Evolutionary conservation across 106 monocot genomes (phyloP).

Genomic region (Dendrobium huoshanense): DNA sequence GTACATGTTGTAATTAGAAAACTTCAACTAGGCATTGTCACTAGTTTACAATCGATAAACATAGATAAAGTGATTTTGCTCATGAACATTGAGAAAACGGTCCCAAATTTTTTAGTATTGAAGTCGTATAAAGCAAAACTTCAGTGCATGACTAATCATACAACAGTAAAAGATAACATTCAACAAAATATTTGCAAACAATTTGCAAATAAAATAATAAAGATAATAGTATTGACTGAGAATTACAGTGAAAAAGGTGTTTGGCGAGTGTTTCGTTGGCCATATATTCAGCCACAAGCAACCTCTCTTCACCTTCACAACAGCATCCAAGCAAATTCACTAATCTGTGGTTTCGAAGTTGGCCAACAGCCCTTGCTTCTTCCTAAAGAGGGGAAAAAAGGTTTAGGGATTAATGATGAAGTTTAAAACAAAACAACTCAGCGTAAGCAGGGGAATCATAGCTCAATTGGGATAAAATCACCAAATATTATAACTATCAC

Average conservation of each 20-base stretch:
- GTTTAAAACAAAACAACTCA: background rate
- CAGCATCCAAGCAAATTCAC: constrained; percentile 92
- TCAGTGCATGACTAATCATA: background rate
- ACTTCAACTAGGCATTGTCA: background rate
- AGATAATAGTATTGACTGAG: background rate
- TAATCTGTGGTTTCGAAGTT: constrained; percentile 69
- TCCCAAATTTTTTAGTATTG: background rate
- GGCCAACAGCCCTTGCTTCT: constrained; percentile 84
- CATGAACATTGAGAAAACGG: background rate
- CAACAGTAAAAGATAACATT: background rate
- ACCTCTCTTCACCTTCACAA: constrained; percentile 90
- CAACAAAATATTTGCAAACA: background rate
- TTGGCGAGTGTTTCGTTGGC: constrained; percentile 96
- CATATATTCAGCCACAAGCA: constrained; percentile 96
- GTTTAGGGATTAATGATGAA: constrained; percentile 1
- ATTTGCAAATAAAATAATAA: background rate
- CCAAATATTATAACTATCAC: background rate
- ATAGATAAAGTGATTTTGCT: background rate
- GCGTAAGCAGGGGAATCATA: background rate
- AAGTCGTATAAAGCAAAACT: background rate
- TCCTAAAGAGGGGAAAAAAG: constrained; percentile 38
- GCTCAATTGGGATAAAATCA: background rate
- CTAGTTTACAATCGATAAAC: background rate
- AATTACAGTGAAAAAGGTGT: constrained; percentile 97
- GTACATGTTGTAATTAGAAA: background rate